Base-by-base conservation (phyloP, 2,329 filamentous ascomycete species). In the Aspergillus alliaceus region DNA sequence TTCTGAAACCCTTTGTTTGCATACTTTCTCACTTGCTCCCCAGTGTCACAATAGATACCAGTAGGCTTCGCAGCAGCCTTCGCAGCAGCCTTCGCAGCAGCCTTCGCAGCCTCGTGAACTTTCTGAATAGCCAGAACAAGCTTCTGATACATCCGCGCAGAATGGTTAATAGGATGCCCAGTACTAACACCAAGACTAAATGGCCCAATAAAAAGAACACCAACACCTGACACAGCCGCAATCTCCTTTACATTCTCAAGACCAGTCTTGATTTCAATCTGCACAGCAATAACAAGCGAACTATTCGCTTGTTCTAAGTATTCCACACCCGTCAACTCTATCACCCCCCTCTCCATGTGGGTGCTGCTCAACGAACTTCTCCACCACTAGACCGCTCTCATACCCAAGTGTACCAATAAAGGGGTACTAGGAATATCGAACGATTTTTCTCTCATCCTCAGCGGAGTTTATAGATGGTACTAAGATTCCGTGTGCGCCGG, bases 241-340 rank as follows among this genome's bases (percentile, higher is more conserved):
- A 83, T 83, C 44, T 77, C 78, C 24, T 74, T 69, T 8, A 77
- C 71, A 56, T 67, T 64, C 5, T 68, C 66, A 27, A 74, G 56
- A 2, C 68, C 71, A 53, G 67, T 63, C 53, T 67, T 66, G 2
- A 69, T 72, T 59, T 74, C 72, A 35, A 73, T 72, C 56, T 74
- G 71, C 12, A 72, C 71, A 3, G 51, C 51, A 15, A 62, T 50
- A 2, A 62, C 24, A 8, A 62, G 35, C 1, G 49, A 53, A 9
- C 75, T 70, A 62, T 84, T 84, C 6, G 82, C 81, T 61, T 82
- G 75, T 54, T 78, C 73, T 25, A 82, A 71, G 61, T 84, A 84
- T 27, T 83, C 75, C 32, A 24, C 24, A 3, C 27, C 37, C 6
- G 39, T 53, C 7, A 53, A 32, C 27, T 47, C 6, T 20, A 20